phyloP scores from a whole-genome alignment of 2,329 filamentous ascomycete species.

The Ilyonectria robusta region DNA sequence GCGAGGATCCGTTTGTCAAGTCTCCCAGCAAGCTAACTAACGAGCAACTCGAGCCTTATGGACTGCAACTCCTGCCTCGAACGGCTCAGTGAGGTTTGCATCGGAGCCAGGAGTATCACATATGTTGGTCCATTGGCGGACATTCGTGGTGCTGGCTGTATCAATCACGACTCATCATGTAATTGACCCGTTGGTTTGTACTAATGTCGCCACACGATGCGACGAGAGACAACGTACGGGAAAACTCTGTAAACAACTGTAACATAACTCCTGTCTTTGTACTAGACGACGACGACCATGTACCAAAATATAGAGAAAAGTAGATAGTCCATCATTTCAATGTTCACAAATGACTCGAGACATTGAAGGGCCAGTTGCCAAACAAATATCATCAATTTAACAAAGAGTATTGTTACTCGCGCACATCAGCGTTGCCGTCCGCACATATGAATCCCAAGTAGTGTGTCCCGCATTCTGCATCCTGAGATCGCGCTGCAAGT shows the following conservation, averaged over 20 bases:
- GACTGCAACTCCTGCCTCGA: slow-evolving; percentile 52
- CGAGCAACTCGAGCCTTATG: slow-evolving; percentile 66
- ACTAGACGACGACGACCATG: slow-evolving; percentile 15
- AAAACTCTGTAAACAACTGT: slow-evolving; percentile 29
- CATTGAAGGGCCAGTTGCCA: background rate
- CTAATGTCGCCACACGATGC: background rate
- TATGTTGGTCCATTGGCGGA: background rate
- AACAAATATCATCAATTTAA: background rate
- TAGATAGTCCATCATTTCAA: background rate
- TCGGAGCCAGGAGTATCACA: background rate
- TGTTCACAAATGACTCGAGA: slow-evolving; percentile 1
- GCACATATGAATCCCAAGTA: slow-evolving; percentile 4
- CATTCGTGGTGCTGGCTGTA: background rate
- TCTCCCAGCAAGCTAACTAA: slow-evolving; percentile 79
- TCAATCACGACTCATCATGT: slow-evolving; percentile 25
- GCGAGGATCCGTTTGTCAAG: slow-evolving; percentile 86
- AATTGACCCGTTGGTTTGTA: background rate
- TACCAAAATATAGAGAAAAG: slow-evolving; percentile 27
- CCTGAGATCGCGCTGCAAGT: background rate
- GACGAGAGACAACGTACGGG: background rate
- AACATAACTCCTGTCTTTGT: slow-evolving; percentile 12
- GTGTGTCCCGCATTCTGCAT: background rate
- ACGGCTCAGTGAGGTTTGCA: background rate
- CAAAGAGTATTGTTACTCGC: background rate
- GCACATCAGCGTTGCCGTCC: background rate